A percentile compares a stretch with the other conserved stretches of the same genome.
phyloP scores from a whole-genome alignment of 768 basidiomycete species.

The Russula lepida region DNA sequence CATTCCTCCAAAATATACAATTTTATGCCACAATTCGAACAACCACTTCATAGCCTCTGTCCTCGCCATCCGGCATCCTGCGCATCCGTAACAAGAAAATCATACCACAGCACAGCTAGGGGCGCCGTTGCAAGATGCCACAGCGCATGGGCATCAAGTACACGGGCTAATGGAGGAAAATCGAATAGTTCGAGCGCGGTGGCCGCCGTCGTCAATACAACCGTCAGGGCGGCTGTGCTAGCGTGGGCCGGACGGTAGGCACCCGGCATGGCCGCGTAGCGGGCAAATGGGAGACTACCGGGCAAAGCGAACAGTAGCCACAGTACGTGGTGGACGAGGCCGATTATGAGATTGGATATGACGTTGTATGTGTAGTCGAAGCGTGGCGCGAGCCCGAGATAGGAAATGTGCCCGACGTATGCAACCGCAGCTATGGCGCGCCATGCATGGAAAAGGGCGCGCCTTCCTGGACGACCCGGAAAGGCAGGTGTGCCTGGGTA shows the following conservation, averaged over 20 bases:
- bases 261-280: slow-evolving; percentile 48
- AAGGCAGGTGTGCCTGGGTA: slow-evolving; percentile 37
- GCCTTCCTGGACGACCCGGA: slow-evolving; percentile 13
- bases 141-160: slow-evolving; percentile 83
- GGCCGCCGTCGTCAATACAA: slow-evolving; percentile 61
- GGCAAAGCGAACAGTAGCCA: slow-evolving; percentile 73
- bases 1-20: background rate
- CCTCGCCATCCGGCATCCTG: slow-evolving; percentile 60
- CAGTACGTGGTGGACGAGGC: slow-evolving; percentile 67
- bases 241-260: slow-evolving; percentile 51
- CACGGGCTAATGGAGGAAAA: slow-evolving; percentile 69
- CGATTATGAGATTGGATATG: slow-evolving; percentile 68
- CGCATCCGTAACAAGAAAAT: slow-evolving; percentile 71
- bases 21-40: background rate
- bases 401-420: slow-evolving; percentile 67
- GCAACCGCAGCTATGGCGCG: slow-evolving; percentile 42
- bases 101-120: slow-evolving; percentile 75
- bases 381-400: slow-evolving; percentile 63
- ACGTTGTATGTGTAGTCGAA: slow-evolving; percentile 97
- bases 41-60: slow-evolving; percentile 24
- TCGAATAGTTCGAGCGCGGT: slow-evolving; percentile 83
- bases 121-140: slow-evolving; percentile 88
- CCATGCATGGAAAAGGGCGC: slow-evolving; percentile 32
- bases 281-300: slow-evolving; percentile 34
- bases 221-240: slow-evolving; percentile 49